Evolutionary conservation across 306 rosid species (phyloP).

Genomic region (Begonia masoniana): DNA sequence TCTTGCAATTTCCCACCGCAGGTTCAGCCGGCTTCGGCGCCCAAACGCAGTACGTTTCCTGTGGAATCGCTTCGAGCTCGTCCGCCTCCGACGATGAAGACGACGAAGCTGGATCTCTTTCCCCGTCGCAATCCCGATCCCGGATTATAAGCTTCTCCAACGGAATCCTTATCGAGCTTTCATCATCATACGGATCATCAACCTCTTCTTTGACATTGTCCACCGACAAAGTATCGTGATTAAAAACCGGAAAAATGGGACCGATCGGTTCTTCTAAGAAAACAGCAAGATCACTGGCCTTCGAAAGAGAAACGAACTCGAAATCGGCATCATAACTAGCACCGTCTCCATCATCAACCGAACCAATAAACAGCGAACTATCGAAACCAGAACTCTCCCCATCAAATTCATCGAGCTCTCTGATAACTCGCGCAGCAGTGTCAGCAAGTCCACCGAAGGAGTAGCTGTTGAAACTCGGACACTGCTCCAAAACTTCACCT

Average conservation of each 20-base stretch:
- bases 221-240: conserved; percentile 26
- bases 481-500: conserved; percentile 4
- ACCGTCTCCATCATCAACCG: neutral
- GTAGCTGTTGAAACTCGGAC: conserved; percentile 7
- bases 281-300: conserved; percentile 13
- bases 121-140: neutral
- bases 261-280: conserved; percentile 11
- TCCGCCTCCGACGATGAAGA: conserved; percentile 34
- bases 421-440: conserved; percentile 19
- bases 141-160: conserved; percentile 8
- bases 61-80: conserved; percentile 39
- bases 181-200: neutral
- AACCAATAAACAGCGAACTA: neutral
- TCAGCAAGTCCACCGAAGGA: conserved; percentile 9
- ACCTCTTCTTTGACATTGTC: neutral
- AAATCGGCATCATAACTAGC: conserved; percentile 20
- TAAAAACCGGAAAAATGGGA: conserved; percentile 55
- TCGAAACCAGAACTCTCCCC: neutral
- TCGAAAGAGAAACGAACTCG: conserved; percentile 49
- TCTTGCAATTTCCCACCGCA: conserved; percentile 32
- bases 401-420: conserved; percentile 7
- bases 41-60: conserved; percentile 75
- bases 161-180: conserved; percentile 6
- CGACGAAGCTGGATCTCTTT: conserved; percentile 14
- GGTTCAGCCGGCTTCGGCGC: conserved; percentile 28